These are phyloP conservation scores for Kodamaea leandrae DNA, from an alignment of 805 yeast genomes.

Conservation along the genomic window DNA sequence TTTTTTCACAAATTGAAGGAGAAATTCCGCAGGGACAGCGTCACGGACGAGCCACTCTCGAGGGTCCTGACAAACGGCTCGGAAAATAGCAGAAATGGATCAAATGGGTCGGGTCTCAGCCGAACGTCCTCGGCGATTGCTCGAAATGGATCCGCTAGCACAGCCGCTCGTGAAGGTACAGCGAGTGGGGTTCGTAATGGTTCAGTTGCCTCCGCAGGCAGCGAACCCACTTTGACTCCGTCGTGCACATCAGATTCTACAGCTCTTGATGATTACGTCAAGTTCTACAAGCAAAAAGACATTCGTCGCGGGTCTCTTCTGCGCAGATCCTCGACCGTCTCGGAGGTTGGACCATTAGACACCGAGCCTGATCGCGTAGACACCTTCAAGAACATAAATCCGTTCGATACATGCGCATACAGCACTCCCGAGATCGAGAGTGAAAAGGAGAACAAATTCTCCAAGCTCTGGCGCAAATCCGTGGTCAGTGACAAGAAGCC, in stretches of 20 bases:
- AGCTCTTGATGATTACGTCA: constrained; percentile 37
- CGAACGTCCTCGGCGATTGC: background rate
- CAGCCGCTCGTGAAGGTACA: constrained; percentile 7
- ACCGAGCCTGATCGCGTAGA: background rate
- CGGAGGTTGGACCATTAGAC: background rate
- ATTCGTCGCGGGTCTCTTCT: constrained; percentile 16
- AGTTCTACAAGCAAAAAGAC: constrained; percentile 29
- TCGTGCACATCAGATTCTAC: background rate
- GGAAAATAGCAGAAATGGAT: background rate
- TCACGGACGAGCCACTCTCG: background rate
- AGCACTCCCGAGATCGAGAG: background rate
- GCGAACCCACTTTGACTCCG: too few species aligned
- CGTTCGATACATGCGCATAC: constrained; percentile 6
- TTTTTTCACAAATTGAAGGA: constrained; percentile 39
- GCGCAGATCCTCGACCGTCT: constrained; percentile 12
- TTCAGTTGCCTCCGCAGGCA: background rate
- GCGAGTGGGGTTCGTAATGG: too few species aligned
- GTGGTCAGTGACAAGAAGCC: constrained; percentile 5
- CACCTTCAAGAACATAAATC: constrained; percentile 6
- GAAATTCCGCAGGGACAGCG: constrained; percentile 20
- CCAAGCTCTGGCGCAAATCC: constrained; percentile 28
- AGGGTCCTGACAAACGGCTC: background rate
- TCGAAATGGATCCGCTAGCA: constrained; percentile 1
- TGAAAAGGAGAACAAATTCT: constrained; percentile 17
- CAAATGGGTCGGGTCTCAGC: background rate